phyloP scores from a whole-genome alignment of 805 yeast genomes.

The Yueomyces sinensis region DNA sequence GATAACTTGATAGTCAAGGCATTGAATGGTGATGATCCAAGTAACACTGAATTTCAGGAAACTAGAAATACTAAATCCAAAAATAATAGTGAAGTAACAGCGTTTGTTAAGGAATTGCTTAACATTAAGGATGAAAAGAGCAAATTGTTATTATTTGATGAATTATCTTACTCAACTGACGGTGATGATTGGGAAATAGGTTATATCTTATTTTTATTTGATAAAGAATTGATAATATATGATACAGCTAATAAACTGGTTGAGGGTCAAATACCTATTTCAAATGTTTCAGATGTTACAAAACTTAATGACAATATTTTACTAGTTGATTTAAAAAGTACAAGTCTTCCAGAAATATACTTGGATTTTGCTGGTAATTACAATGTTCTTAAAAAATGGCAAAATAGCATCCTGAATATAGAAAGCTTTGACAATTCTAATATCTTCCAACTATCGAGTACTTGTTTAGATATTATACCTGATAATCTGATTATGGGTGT shows the following conservation, averaged over 20 bases:
- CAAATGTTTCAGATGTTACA: conserved; percentile 24
- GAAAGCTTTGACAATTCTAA: conserved; percentile 1
- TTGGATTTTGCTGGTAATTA: conserved; percentile 12
- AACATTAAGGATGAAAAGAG: conserved; percentile 1
- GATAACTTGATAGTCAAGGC: too few relatives aligned
- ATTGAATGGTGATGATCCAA: background rate
- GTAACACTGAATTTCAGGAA: background rate
- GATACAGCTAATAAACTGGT: conserved; percentile 14
- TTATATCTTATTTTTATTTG: conserved; percentile 8
- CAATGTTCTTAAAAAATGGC: conserved; percentile 30
- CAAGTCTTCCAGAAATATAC: conserved; percentile 31
- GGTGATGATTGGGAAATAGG: conserved; percentile 29
- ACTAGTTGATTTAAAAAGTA: conserved; percentile 27
- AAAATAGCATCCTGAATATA: conserved; percentile 17
- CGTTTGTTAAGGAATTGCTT: background rate
- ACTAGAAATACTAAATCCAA: background rate
- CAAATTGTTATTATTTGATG: conserved; percentile 27
- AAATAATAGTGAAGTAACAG: background rate
- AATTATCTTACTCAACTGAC: conserved; percentile 29
- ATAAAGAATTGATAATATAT: conserved; percentile 8
- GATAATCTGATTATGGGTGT: background rate
- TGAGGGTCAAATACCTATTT: conserved; percentile 30
- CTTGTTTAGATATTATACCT: background rate
- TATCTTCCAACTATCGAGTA: conserved; percentile 34
- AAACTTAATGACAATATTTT: conserved; percentile 16